Percentiles rank a stretch among this genome's conserved stretches.
Conservation (phyloP, 2,329 filamentous ascomycete genomes). For the Clonostachys solani region DNA sequence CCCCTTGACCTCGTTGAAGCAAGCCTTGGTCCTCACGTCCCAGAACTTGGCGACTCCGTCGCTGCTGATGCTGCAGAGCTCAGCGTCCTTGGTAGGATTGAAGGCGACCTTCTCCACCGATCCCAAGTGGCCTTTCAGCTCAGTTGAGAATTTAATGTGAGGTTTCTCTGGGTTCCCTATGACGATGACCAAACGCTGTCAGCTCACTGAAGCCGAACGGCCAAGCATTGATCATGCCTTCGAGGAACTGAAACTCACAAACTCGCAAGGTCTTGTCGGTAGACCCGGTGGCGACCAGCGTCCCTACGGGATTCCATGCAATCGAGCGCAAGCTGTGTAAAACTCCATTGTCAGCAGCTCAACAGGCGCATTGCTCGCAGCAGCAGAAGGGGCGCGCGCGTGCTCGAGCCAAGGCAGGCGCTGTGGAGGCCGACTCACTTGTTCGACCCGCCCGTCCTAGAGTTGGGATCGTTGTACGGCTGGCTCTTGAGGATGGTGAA, state of each 20-base stretch:
- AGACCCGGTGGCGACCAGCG: constrained; percentile 77
- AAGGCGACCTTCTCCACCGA: constrained; percentile 73
- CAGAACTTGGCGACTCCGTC: constrained; percentile 76
- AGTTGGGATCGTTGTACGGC: constrained; percentile 60
- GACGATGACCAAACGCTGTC: background rate
- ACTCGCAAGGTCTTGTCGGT: constrained; percentile 67
- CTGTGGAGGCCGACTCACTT: constrained; percentile 11
- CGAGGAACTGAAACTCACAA: constrained; percentile 42
- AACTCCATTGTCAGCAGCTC: background rate
- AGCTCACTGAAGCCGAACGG: background rate
- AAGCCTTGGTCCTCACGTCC: constrained; percentile 72
- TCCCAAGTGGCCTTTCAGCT: constrained; percentile 64
- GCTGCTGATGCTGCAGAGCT: constrained; percentile 69
- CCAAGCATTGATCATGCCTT: background rate
- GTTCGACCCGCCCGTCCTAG: constrained; percentile 2
- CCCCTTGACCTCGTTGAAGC: constrained; percentile 64
- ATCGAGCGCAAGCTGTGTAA: constrained; percentile 65
- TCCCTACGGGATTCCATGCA: constrained; percentile 85
- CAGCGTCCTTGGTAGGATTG: constrained; percentile 71
- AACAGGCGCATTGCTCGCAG: background rate
- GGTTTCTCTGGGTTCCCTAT: constrained; percentile 72
- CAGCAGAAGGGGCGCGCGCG: background rate
- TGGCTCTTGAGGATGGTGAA: constrained; percentile 68
- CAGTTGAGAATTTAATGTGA: constrained; percentile 69
- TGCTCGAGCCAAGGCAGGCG: background rate